Base-by-base conservation (phyloP, 371 early-diverging fungal genomes). In the Rhizopus delemar region DNA sequence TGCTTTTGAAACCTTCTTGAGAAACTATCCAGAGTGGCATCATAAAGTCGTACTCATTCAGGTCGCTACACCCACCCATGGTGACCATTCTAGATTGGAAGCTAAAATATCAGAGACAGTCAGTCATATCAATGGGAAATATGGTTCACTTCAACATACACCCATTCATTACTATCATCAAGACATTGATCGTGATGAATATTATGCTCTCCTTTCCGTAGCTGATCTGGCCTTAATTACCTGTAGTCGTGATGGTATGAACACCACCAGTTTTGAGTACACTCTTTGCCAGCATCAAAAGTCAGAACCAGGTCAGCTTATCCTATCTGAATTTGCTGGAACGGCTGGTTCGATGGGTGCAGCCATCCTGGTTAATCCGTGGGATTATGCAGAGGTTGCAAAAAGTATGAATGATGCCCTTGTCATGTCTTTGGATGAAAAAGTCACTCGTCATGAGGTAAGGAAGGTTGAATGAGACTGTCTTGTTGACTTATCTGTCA, bases 171-270 rank as follows among this genome's bases (percentile, higher is more conserved):
- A 97, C 73, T 92, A 92, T 70, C 96, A 97, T 71, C 96, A 98
- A 65, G 89, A 93, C 56, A 90, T 99, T 35, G 93, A 92, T 49
- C 89, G 90, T 35, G 93, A 93, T 64, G 99, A 99, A 68, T 96
- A 99, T 62, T 93, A 93, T 75, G 99, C 98, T 0, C 72, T 99
- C 38, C 81, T 99, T 34, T 87, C 90, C 4, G 87, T 95, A 1
- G 98, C 98, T 13, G 98, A 99, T 74, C 87, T 93, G 5, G 95
- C 91, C n/a, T 70, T 99, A 31, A 95, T 99, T 57, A 99, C 99
- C 4, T 88, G 93, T 51, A 83, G 99, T 11, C 85, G 98, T n/a
- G 99, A 99, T 76, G 99, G 99, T 51, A 99, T 99, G 99, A 99
- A 99, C 78, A 93, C 99, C 8, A 99, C 98, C 1, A 91, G 94